Percentiles rank a stretch among this genome's conserved stretches.
Conservation (phyloP, 345 rosid genomes). For the Lepidium aucheri region DNA sequence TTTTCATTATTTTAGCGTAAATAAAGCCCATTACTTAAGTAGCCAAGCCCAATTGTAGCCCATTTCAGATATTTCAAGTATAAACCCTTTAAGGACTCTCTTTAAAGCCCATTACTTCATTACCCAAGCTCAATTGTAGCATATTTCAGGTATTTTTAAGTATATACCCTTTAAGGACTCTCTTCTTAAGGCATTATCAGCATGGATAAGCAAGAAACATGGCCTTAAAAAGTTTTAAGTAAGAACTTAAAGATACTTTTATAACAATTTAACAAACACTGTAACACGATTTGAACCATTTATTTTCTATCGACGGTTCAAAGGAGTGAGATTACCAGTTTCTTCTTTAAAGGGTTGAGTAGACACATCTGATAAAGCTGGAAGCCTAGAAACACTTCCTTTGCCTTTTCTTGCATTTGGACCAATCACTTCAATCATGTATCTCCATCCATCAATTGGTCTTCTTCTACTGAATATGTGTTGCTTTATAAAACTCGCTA, state of each 20-base stretch:
- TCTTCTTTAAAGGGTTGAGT: slow-evolving; percentile 90
- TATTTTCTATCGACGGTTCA: slow-evolving; percentile 36
- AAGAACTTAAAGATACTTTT: neutral
- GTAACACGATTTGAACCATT: neutral
- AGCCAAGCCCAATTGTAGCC: too few species aligned
- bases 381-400: slow-evolving; percentile 84
- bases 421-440: slow-evolving; percentile 93
- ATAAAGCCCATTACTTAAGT: too few species aligned
- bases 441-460: slow-evolving; percentile 94
- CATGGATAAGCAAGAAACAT: neutral
- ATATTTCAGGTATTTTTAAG: too few species aligned
- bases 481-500: slow-evolving; percentile 90
- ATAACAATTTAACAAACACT: neutral
- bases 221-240: neutral
- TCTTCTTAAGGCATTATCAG: too few species aligned
- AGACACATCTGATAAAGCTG: slow-evolving; percentile 63
- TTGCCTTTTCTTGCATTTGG: slow-evolving; percentile 96
- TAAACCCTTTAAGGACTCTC: too few species aligned
- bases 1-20: neutral
- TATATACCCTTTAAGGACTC: too few species aligned
- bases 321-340: slow-evolving; percentile 21
- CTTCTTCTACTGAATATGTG: slow-evolving; percentile 95
- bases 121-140: too few species aligned
- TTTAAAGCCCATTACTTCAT: too few species aligned
- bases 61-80: slow-evolving; percentile 34